phyloP scores from a whole-genome alignment of 768 basidiomycete genomes.

The Boletus sp. region DNA sequence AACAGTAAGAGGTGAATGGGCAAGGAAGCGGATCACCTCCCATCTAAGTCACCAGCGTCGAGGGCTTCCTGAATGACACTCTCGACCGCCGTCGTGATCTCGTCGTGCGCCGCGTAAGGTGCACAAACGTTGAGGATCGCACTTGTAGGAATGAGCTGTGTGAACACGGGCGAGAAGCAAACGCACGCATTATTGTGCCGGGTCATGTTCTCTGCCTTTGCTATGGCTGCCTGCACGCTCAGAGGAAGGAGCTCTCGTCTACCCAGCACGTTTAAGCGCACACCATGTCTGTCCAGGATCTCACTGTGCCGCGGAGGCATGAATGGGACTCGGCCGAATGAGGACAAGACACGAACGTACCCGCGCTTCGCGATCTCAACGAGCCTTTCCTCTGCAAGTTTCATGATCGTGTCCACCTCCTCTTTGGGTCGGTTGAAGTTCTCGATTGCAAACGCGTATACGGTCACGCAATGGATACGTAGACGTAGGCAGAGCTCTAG shows the following conservation, averaged over 20 bases:
- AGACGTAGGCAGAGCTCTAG: slow-evolving; percentile 82
- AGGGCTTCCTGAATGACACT: slow-evolving; percentile 32
- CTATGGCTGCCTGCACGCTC: slow-evolving; percentile 65
- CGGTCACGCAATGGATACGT: slow-evolving; percentile 79
- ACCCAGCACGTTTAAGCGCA: slow-evolving; percentile 83
- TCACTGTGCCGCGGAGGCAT: slow-evolving; percentile 47
- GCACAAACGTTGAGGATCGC: slow-evolving; percentile 90
- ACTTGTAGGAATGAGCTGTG: slow-evolving; percentile 37
- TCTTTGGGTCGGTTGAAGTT: slow-evolving; percentile 87
- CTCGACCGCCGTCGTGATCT: slow-evolving; percentile 77
- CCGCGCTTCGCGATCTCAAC: slow-evolving; percentile 76
- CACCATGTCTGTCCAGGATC: slow-evolving; percentile 75
- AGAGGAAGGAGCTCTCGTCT: slow-evolving; percentile 69
- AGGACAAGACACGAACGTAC: slow-evolving; percentile 42
- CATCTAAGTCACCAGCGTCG: slow-evolving; percentile 29
- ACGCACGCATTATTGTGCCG: slow-evolving; percentile 62
- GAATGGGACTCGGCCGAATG: background rate
- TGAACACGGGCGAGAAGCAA: background rate
- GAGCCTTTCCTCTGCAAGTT: slow-evolving; percentile 73
- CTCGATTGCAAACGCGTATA: slow-evolving; percentile 98
- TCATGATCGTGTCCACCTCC: slow-evolving; percentile 88
- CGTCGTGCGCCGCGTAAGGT: slow-evolving; percentile 89
- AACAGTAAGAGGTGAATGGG: background rate
- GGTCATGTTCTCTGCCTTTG: slow-evolving; percentile 75
- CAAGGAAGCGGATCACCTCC: slow-evolving; percentile 15